Evolutionary conservation across 352 stramenopile species (phyloP), one percentile per base, ranked within the genome.

Genomic region (Phytophthora lateralis): DNA sequence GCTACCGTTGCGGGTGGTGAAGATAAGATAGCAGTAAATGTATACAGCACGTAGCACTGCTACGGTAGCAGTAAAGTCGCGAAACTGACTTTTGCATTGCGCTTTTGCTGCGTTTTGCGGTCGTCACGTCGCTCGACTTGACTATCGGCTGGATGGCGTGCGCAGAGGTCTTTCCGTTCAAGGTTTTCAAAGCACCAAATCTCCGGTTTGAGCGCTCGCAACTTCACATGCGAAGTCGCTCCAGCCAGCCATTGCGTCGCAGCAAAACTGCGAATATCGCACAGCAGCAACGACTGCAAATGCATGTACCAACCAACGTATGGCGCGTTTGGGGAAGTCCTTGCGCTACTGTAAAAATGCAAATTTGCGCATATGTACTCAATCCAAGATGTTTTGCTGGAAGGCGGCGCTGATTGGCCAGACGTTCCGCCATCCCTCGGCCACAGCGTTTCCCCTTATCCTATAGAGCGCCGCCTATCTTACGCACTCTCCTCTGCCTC

Each of bases 401-500:
- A 32, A 32, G 26, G 26, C 27, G 4, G 27, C 30, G 43, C 44
- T 58, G 49, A 71, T 71, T 66, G 57, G 63, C 29, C 27, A 0
- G 2, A 38, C 35, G 42, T 55, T 65, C 49, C 62, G 35, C 44
- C 62, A 30, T 30, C 26, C 26, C 26, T 30, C 4, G 26, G 34
- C 32, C 9, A 14, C 12, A 44, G 17, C 27, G 14, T 4, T 55
- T 66, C 48, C 38, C 41, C 53, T 65, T 51, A 41, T 55, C 41
- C 38, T 60, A 63, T 34, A 51, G 39, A 54, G 49, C 42, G 38
- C n/a, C 49, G 52, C 60, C 53, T 63, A 53, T 58, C 62, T 51
- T 71, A 58, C 50, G 27, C 44, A 29, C 57, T 57, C 44, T 71
- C 56, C 57, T 72, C 47, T 65, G 44, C 52, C 57, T 34, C 34